These are phyloP conservation scores for Paecilomyces variotii DNA, from an alignment of 2,329 filamentous ascomycete genomes.

Conservation along the genomic window DNA sequence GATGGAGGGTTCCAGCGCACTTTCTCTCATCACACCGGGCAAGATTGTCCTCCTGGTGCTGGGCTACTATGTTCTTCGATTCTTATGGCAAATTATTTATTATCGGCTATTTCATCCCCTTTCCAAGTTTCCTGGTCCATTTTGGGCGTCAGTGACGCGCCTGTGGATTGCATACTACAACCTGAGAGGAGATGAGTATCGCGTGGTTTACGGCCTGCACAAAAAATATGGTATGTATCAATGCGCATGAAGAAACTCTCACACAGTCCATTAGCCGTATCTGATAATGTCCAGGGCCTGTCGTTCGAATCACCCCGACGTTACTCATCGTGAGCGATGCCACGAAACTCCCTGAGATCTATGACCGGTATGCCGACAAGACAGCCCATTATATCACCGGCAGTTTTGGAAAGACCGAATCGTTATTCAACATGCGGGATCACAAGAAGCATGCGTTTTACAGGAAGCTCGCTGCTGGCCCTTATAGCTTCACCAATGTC, in stretches of 20 bases:
- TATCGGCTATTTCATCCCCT: constrained; percentile 46
- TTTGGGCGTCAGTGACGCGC: constrained; percentile 47
- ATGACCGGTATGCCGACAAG: constrained; percentile 49
- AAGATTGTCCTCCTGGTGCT: not conserved
- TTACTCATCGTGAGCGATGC: constrained; percentile 48
- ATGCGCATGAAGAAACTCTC: not conserved
- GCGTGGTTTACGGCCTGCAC: constrained; percentile 35
- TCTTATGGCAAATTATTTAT: constrained; percentile 31
- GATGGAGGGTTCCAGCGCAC: not conserved
- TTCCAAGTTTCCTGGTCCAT: constrained; percentile 46
- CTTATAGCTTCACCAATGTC: constrained; percentile 50
- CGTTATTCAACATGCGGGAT: constrained; percentile 51
- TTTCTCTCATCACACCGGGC: not conserved
- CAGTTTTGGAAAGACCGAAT: constrained; percentile 48
- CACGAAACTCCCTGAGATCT: constrained; percentile 48
- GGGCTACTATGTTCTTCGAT: constrained; percentile 7
- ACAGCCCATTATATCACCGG: constrained; percentile 53
- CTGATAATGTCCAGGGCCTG: constrained; percentile 33
- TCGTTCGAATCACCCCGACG: constrained; percentile 47
- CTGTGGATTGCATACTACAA: constrained; percentile 49
- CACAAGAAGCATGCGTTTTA: constrained; percentile 44
- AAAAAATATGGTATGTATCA: constrained; percentile 39
- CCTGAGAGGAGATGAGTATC: constrained; percentile 39
- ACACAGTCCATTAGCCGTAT: not conserved
- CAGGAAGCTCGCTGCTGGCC: constrained; percentile 47